Evolutionary conservation across 1,139 yeast genomes (phyloP), one percentile per base, ranked within the genome.

Genomic region (Maudiozyma humilis): DNA sequence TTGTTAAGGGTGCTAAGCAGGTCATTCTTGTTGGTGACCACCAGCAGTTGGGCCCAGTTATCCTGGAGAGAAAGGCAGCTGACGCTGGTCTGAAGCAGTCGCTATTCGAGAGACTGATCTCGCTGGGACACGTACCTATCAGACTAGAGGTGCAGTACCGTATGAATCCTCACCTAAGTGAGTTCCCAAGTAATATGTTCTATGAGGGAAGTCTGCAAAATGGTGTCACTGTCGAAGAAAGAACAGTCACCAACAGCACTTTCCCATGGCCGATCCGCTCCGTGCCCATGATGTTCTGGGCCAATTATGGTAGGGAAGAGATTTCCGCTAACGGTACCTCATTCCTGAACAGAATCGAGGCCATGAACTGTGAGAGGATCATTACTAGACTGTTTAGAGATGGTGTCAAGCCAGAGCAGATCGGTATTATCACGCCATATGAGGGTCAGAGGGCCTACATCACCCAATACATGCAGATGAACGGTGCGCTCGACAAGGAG

Each of bases 261-360:
- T 87, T 88, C 68, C 95, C 95, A 14, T 89, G 96, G 96, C 96
- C 96, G 0, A 81, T 83, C 23, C 68, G 71, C 32, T 82, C 79
- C 42, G 72, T 72, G 2, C 96, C 96, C 16, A 86, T 87, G 95
- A 84, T 88, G 93, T 86, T 89, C 57, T 88, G 96, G 96, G 83
- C 88, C 2, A 82, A 82, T 53, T 78, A 80, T 58, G 96, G 96
- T 33, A 78, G 83, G 51, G 96, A 89, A 66, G 96, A 89, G 63
- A 78, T 89, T 42, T 79, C 93, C 33, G 77, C 80, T 0, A 75
- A 79, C 54, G 96, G 96, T 44, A 81, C 83, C 14, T 84, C 95
- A n/a, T 88, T 72, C 56, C 69, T 89, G 54, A 89, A 89, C 63
- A 72, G 96, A 55, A 82, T 86, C 16, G 97, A 89, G 65, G 96